phyloP scores from a whole-genome alignment of 306 rosid genomes.

The Purshia tridentata region DNA sequence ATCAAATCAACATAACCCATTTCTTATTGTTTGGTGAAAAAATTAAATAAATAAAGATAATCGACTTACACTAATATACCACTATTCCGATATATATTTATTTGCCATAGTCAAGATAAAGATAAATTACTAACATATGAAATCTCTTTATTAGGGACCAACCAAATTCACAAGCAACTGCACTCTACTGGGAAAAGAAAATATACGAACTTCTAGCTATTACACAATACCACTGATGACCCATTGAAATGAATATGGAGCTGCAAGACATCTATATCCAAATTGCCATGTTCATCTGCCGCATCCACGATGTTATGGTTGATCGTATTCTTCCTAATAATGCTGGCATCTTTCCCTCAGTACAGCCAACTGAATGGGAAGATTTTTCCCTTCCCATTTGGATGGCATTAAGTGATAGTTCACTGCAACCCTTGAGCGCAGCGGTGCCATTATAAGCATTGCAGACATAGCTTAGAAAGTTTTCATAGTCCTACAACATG shows the following conservation, averaged over 20 bases:
- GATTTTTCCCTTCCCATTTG: constrained; percentile 21
- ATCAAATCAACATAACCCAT: too few relatives aligned
- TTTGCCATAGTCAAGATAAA: not conserved
- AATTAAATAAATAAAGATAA: not conserved
- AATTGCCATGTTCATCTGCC: constrained; percentile 32
- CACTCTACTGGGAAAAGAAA: not conserved
- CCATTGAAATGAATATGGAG: not conserved
- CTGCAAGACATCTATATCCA: constrained; percentile 22
- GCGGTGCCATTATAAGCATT: constrained; percentile 61
- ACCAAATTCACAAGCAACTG: constrained; percentile 3
- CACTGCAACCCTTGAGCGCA: constrained; percentile 42
- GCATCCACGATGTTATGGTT: constrained; percentile 44
- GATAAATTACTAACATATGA: not conserved
- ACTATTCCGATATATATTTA: not conserved
- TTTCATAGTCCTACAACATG: constrained; percentile 66
- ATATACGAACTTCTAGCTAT: not conserved
- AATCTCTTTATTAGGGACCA: not conserved
- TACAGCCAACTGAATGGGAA: constrained; percentile 29
- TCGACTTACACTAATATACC: not conserved
- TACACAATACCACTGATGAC: not conserved
- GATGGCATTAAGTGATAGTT: constrained; percentile 34
- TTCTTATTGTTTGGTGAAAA: too few relatives aligned
- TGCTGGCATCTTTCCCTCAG: constrained; percentile 23
- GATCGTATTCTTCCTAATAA: constrained; percentile 38
- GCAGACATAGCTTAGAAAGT: constrained; percentile 68